These are phyloP conservation scores for Pythium aphanidermatum DNA, from an alignment of 352 stramenopile species.

Conservation along the genomic window DNA sequence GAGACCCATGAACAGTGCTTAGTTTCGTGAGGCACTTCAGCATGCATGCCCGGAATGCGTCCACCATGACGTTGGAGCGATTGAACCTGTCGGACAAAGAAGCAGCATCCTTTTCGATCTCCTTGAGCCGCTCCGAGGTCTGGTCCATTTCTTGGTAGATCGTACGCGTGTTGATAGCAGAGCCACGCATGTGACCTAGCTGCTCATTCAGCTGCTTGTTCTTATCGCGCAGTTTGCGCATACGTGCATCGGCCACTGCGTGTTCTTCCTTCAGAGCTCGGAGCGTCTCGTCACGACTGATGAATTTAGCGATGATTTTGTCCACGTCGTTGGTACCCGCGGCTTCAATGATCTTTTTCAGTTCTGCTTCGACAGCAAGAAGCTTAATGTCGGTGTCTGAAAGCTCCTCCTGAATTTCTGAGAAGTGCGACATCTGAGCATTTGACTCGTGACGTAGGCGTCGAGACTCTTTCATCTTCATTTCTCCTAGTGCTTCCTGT, in stretches of 20 bases:
- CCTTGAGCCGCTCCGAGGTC: slow-evolving; percentile 73
- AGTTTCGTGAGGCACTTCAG: slow-evolving; percentile 77
- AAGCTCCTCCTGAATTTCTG: slow-evolving; percentile 73
- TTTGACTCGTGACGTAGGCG: slow-evolving; percentile 70
- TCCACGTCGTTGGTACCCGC: slow-evolving; percentile 74
- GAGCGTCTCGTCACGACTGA: slow-evolving; percentile 62
- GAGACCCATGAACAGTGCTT: slow-evolving; percentile 57
- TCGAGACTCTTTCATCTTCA: slow-evolving; percentile 63
- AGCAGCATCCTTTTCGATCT: slow-evolving; percentile 76
- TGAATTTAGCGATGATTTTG: slow-evolving; percentile 77
- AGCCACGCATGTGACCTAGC: slow-evolving; percentile 47
- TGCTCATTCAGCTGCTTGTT: slow-evolving; percentile 76
- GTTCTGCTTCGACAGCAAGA: slow-evolving; percentile 54
- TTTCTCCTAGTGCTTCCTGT: slow-evolving; percentile 57
- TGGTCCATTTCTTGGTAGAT: slow-evolving; percentile 86
- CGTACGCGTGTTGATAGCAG: slow-evolving; percentile 72
- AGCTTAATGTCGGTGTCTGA: slow-evolving; percentile 65
- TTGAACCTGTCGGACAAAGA: slow-evolving; percentile 66
- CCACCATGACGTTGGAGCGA: slow-evolving; percentile 67
- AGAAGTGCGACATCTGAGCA: slow-evolving; percentile 72
- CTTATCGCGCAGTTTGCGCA: slow-evolving; percentile 68
- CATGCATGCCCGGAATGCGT: slow-evolving; percentile 79
- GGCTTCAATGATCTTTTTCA: slow-evolving; percentile 73
- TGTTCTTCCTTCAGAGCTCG: slow-evolving; percentile 75
- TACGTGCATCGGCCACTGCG: slow-evolving; percentile 57